Conservation (phyloP, 306 rosid genomes). For the Vachellia pachyceras region DNA sequence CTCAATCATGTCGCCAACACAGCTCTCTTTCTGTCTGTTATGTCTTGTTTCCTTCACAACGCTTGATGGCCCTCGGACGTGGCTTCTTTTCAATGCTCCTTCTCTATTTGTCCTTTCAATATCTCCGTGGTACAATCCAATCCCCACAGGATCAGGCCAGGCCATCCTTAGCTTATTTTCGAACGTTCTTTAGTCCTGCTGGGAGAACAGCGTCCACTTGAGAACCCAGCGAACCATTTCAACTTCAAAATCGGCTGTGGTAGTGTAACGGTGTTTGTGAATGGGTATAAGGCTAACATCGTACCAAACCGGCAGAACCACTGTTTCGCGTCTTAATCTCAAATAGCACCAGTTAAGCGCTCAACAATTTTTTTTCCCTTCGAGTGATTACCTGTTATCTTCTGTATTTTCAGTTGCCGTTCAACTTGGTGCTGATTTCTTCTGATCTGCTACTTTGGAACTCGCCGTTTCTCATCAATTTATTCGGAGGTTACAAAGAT, state of each 20-base stretch:
- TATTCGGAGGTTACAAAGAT: background rate
- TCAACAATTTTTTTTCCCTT: too few species aligned
- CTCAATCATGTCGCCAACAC: background rate
- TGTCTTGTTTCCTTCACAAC: background rate
- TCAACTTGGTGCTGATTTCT: background rate
- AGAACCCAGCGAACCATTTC: background rate
- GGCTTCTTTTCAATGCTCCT: background rate
- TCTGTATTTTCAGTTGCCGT: background rate
- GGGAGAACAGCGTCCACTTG: background rate
- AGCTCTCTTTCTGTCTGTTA: background rate
- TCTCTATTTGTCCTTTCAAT: background rate
- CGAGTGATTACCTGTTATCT: background rate
- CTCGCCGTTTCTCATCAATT: background rate
- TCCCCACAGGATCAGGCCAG: background rate
- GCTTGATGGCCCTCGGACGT: background rate
- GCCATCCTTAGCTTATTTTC: background rate
- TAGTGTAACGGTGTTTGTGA: background rate
- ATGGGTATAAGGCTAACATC: background rate
- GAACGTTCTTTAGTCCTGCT: background rate
- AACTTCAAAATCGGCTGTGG: background rate
- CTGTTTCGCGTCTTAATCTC: background rate
- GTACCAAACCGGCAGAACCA: background rate
- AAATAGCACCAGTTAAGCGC: background rate
- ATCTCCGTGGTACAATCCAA: background rate
- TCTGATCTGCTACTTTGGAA: slow-evolving; percentile 6